phyloP scores from a whole-genome alignment of 148 eudicot genomes.

The Rhododendron kiyosumense region DNA sequence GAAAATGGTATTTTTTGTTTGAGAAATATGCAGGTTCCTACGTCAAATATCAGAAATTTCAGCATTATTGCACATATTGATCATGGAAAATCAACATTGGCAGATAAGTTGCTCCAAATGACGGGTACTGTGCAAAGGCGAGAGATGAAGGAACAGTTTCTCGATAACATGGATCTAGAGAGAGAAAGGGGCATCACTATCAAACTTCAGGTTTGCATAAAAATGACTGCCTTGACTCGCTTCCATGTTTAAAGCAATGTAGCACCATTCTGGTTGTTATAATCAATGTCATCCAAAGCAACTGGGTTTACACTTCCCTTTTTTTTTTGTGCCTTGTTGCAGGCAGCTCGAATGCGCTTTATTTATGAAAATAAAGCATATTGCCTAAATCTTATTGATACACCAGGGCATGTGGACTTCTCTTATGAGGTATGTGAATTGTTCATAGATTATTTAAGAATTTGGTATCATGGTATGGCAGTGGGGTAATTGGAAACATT shows the following conservation, averaged over 20 bases:
- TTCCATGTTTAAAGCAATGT: not conserved
- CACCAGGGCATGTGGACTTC: slow-evolving; percentile 99
- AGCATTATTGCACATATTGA: slow-evolving; percentile 96
- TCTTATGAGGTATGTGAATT: slow-evolving; percentile 75
- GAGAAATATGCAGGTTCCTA: slow-evolving; percentile 67
- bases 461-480: not conserved
- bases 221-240: not conserved
- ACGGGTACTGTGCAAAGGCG: slow-evolving; percentile 93
- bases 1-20: not conserved
- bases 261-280: not conserved
- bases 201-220: slow-evolving; percentile 71
- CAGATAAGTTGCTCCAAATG: slow-evolving; percentile 90
- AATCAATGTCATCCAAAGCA: not conserved
- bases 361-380: slow-evolving; percentile 60
- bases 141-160: slow-evolving; percentile 98
- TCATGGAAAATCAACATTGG: slow-evolving; percentile 98
- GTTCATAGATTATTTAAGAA: not conserved
- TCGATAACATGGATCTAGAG: slow-evolving; percentile 99
- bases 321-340: slow-evolving; percentile 17
- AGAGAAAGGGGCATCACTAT: slow-evolving; percentile 99
- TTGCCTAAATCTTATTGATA: slow-evolving; percentile 93
- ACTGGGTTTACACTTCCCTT: not conserved
- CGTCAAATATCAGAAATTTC: slow-evolving; percentile 77
- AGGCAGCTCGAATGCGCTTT: slow-evolving; percentile 99
- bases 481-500: not conserved